phyloP scores from a whole-genome alignment of 2,329 filamentous ascomycete species.

The Colletotrichum limetticola region DNA sequence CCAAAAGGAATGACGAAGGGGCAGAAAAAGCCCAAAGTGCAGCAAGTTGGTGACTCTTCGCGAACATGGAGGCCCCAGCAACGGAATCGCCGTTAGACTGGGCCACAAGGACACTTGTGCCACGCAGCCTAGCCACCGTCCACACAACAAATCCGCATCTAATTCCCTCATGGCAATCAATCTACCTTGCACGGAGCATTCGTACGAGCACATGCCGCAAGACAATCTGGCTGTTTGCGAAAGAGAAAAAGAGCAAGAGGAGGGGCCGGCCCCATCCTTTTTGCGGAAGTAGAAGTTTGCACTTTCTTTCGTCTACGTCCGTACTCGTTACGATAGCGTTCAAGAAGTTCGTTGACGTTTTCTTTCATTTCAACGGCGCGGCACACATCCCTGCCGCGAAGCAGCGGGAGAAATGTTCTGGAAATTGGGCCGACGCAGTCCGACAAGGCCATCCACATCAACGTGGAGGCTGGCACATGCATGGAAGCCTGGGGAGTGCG shows the following conservation, averaged over 20 bases:
- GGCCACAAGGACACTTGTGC: background rate
- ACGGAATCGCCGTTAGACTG: constrained; percentile 29
- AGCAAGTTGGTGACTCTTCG: background rate
- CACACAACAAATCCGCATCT: background rate
- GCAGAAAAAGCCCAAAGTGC: background rate
- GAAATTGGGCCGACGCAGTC: background rate
- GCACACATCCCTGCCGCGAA: background rate
- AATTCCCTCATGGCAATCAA: background rate
- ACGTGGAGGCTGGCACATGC: background rate
- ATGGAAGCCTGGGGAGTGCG: constrained; percentile 7
- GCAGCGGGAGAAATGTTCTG: constrained; percentile 8
- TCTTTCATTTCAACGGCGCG: background rate
- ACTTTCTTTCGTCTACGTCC: background rate
- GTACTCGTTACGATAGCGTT: background rate
- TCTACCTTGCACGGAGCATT: background rate
- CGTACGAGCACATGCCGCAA: background rate
- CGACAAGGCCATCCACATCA: background rate
- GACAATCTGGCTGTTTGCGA: background rate
- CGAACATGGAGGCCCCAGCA: constrained; percentile 4
- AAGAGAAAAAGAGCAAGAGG: background rate
- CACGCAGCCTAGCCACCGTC: background rate
- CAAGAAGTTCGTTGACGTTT: background rate
- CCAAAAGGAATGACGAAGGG: background rate
- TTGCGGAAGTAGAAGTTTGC: background rate
- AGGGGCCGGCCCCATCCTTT: background rate